Percentiles rank a stretch among this genome's conserved stretches.
phyloP scores from a whole-genome alignment of 2,329 filamentous ascomycete species.

The Fusarium sp. region DNA sequence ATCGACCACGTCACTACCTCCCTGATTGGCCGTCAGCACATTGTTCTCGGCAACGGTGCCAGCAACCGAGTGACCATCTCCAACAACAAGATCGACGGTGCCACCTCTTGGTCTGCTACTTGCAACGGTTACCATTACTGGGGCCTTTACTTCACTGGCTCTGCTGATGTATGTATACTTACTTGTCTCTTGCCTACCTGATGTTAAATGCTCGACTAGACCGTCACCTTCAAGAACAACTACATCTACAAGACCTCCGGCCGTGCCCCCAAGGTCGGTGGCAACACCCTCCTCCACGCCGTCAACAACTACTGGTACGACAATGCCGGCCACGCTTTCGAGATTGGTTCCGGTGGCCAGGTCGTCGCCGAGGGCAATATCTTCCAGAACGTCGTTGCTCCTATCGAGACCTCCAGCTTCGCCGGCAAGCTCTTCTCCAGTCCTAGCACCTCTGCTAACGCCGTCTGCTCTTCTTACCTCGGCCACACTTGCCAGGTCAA shows the following conservation, averaged over 20 bases:
- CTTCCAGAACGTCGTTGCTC: neutral
- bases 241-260: neutral
- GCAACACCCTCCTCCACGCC: neutral
- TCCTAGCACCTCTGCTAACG: neutral
- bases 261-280: neutral
- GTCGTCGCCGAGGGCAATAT: neutral
- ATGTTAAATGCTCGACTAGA: neutral
- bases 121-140: neutral
- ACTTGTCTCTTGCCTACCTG: neutral
- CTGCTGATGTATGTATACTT: neutral
- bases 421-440: neutral
- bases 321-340: neutral
- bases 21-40: neutral
- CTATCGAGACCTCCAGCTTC: neutral
- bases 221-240: neutral
- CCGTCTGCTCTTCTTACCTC: neutral
- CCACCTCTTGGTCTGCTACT: neutral
- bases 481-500: neutral
- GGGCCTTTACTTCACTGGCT: neutral
- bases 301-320: neutral
- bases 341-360: neutral
- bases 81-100: neutral
- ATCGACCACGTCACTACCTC: neutral
- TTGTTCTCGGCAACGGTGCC: neutral
- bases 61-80: neutral